Percentiles rank a stretch among this genome's conserved stretches.
These are phyloP conservation scores for Irpex lacteus DNA, from an alignment of 1,284 basidiomycete species.

Conservation along the genomic window DNA sequence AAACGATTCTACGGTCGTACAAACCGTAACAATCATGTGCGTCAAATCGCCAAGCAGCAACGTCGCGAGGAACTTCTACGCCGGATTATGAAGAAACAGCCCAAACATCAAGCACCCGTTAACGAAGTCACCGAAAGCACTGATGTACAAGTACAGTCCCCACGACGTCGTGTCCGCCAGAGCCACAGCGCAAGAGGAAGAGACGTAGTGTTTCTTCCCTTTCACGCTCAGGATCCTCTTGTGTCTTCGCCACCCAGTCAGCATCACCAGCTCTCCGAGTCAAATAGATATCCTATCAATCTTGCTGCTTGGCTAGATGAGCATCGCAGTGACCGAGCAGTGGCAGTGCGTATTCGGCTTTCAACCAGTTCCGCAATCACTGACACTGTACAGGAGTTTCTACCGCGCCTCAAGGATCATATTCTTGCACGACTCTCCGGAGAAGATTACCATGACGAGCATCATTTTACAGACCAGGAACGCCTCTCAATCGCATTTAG, in stretches of 20 bases:
- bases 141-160: too few species aligned
- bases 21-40: slow-evolving; percentile 26
- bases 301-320: slow-evolving; percentile 13
- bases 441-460: slow-evolving; percentile 13
- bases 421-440: slow-evolving; percentile 17
- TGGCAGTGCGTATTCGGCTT: slow-evolving; percentile 16
- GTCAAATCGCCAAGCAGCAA: slow-evolving; percentile 25
- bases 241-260: slow-evolving; percentile 1
- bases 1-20: slow-evolving; percentile 33
- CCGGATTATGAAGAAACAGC: not conserved
- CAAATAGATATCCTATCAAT: slow-evolving; percentile 3
- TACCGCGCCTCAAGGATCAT: slow-evolving; percentile 21
- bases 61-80: slow-evolving; percentile 3
- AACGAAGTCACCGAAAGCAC: too few species aligned
- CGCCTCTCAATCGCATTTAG: slow-evolving; percentile 19
- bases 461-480: slow-evolving; percentile 14
- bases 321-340: slow-evolving; percentile 17
- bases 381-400: slow-evolving; percentile 20
- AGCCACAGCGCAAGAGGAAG: not conserved
- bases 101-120: not conserved
- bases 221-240: not conserved
- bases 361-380: too few species aligned
- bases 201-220: not conserved
- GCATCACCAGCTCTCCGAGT: slow-evolving; percentile 17
- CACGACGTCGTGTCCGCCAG: too few species aligned